A percentile compares a stretch with the other conserved stretches of the same genome.
Conservation (phyloP, 768 basidiomycete genomes). For the Suillus decipiens region DNA sequence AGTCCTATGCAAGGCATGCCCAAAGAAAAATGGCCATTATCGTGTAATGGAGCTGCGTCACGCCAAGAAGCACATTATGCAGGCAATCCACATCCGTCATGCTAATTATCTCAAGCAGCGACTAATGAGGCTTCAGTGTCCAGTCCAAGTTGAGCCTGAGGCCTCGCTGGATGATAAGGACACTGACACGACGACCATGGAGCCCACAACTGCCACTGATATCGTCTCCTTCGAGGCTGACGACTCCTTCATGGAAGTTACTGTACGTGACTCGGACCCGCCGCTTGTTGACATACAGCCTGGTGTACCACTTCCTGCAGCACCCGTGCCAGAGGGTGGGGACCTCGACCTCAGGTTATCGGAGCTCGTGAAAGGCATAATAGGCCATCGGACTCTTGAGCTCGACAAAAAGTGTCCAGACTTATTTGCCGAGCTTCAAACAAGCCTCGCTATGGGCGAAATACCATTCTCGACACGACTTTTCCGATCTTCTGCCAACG, state of each 20-base stretch:
- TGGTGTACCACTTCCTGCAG: too few species aligned
- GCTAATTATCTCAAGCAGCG: neutral
- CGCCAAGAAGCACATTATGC: neutral
- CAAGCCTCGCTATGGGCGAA: too few species aligned
- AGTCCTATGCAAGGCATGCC: neutral
- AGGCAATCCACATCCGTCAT: conserved; percentile 1
- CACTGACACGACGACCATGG: neutral
- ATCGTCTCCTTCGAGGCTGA: neutral
- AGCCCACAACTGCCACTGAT: neutral
- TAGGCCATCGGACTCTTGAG: too few species aligned
- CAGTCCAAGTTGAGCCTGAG: neutral
- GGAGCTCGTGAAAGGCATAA: too few species aligned
- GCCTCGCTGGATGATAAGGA: neutral
- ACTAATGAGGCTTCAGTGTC: neutral
- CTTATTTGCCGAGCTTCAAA: too few species aligned
- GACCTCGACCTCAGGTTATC: too few species aligned
- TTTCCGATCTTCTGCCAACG: too few species aligned
- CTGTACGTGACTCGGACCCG: neutral
- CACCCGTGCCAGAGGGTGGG: too few species aligned
- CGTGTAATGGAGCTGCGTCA: too few species aligned
- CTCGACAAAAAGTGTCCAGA: too few species aligned
- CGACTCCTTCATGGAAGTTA: neutral
- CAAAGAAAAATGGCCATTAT: neutral
- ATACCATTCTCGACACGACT: too few species aligned
- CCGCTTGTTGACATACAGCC: too few species aligned